phyloP scores from a whole-genome alignment of 257 asterid species.

The Nicotiana noctiflora region DNA sequence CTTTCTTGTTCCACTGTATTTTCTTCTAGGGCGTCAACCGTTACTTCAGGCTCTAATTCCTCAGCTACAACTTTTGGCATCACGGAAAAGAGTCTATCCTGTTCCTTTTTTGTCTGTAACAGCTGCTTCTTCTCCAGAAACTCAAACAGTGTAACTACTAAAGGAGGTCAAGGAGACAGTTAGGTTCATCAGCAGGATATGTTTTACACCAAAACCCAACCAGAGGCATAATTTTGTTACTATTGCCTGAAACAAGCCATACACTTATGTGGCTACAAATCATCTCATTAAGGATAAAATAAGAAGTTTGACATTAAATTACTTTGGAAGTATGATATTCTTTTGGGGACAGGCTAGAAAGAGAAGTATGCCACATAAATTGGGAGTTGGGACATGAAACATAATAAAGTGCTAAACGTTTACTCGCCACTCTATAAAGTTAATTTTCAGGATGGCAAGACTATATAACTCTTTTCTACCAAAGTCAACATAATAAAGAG shows the following conservation, averaged over 20 bases:
- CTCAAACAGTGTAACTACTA: slow-evolving; percentile 43
- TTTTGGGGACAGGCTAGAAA: too few relatives aligned
- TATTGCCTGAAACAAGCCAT: neutral
- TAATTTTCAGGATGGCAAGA: neutral
- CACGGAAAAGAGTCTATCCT: slow-evolving; percentile 45
- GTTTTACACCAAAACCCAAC: neutral
- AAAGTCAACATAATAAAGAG: neutral
- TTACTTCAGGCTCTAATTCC: slow-evolving; percentile 44
- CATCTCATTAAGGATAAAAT: too few relatives aligned
- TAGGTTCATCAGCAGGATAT: slow-evolving; percentile 9
- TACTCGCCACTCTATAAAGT: too few relatives aligned
- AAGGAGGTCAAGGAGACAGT: slow-evolving; percentile 44
- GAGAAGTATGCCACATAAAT: too few relatives aligned
- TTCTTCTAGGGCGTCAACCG: slow-evolving; percentile 25
- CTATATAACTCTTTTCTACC: neutral
- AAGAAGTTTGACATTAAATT: too few relatives aligned
- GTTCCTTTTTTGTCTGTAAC: slow-evolving; percentile 65
- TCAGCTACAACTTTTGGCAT: slow-evolving; percentile 75
- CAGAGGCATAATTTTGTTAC: neutral
- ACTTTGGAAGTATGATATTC: too few relatives aligned
- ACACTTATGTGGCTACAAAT: neutral
- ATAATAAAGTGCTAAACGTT: too few relatives aligned
- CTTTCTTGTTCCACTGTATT: slow-evolving; percentile 17
- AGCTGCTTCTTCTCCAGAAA: slow-evolving; percentile 53
- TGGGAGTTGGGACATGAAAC: too few relatives aligned